Percentiles rank a stretch among this genome's conserved stretches.
Conservation (phyloP, 176 grass and related monocot genomes). For the Areca catechu region DNA sequence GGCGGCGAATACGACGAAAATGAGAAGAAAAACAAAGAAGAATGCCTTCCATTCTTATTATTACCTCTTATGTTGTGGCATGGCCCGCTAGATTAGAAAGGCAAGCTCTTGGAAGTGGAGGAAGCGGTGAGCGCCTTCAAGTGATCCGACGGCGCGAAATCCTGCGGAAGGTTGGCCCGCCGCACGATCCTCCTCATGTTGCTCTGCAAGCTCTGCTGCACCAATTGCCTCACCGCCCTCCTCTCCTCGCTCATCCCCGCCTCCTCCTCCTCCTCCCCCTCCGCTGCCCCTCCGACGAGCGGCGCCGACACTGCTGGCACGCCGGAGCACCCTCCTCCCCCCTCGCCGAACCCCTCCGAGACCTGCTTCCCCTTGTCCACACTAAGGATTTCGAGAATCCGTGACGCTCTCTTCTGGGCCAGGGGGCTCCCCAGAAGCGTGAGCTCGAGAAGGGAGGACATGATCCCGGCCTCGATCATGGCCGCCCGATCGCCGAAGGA, state of each 20-base stretch:
- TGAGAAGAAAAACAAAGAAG: too few relatives aligned
- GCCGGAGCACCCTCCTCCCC: constrained; percentile 3
- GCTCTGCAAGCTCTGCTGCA: constrained; percentile 89
- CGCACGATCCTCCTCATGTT: constrained; percentile 82
- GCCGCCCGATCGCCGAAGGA: constrained; percentile 40
- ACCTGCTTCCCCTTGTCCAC: constrained; percentile 71
- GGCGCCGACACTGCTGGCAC: constrained; percentile 63
- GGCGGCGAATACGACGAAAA: too few relatives aligned
- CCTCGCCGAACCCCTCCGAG: constrained; percentile 3
- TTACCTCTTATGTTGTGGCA: too few relatives aligned
- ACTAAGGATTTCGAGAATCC: constrained; percentile 67
- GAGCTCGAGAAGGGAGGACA: constrained; percentile 76
- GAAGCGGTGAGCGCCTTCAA: constrained; percentile 45
- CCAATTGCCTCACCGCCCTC: constrained; percentile 70
- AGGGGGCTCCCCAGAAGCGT: constrained; percentile 71
- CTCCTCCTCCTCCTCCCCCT: constrained; percentile 3
- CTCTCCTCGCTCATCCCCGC: constrained; percentile 67
- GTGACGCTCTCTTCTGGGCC: constrained; percentile 85
- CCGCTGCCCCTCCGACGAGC: constrained; percentile 17
- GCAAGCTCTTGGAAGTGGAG: constrained; percentile 89
- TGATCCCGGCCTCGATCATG: constrained; percentile 58
- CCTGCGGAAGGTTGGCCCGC: constrained; percentile 60
- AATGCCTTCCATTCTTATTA: too few relatives aligned
- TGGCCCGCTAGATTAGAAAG: constrained; percentile 34
- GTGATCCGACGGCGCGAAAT: constrained; percentile 44